A percentile compares a stretch with the other conserved stretches of the same genome.
Evolutionary conservation across 2,329 filamentous ascomycete genomes (phyloP).

Genomic region (Cryphonectria parasitica): DNA sequence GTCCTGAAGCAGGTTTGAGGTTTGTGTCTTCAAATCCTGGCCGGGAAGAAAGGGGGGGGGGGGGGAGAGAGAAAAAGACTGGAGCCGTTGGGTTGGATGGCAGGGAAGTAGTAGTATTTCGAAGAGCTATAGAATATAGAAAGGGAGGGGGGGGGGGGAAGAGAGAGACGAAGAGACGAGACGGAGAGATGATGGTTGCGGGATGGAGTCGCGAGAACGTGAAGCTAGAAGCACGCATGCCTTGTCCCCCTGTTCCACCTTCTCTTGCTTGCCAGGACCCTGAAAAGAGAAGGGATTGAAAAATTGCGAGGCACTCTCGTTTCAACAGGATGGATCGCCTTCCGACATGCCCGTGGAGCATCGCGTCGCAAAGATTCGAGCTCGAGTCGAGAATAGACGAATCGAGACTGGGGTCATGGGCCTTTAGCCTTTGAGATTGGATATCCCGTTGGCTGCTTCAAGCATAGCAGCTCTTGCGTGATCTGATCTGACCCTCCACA

Average conservation of each 20-base stretch:
- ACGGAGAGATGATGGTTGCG: conserved; percentile 20
- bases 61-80: conserved; percentile 3
- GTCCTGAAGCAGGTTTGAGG: conserved; percentile 27
- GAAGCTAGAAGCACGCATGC: conserved; percentile 6
- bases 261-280: conserved; percentile 10
- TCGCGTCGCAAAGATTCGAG: neutral
- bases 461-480: conserved; percentile 26
- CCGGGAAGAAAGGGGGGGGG: neutral
- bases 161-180: conserved; percentile 9
- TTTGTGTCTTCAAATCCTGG: conserved; percentile 16
- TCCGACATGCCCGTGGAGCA: neutral
- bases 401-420: neutral
- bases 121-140: no score
- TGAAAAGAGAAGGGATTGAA: neutral
- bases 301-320: neutral
- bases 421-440: neutral
- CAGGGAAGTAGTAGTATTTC: neutral
- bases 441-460: conserved; percentile 11
- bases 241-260: neutral
- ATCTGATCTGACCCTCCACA: conserved; percentile 18
- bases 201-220: conserved; percentile 6
- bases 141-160: conserved; percentile 13
- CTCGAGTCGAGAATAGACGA: neutral
- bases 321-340: conserved; percentile 12
- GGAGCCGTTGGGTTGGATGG: neutral